These are phyloP conservation scores for Candida fluviatilis DNA, from an alignment of 805 yeast genomes.

Conservation along the genomic window DNA sequence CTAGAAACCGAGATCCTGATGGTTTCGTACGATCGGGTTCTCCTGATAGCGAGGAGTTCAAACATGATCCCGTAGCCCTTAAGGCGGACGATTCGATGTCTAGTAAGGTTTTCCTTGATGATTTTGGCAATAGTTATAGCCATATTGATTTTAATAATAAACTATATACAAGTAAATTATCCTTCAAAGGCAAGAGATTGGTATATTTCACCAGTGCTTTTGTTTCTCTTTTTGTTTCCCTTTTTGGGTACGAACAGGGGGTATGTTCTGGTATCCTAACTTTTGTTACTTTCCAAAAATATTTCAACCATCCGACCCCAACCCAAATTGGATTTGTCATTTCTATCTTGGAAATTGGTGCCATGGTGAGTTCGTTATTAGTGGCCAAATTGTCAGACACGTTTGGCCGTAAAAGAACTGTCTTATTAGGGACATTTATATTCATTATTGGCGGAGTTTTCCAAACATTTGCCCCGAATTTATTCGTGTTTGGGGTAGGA, in stretches of 20 bases:
- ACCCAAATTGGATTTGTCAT: slow-evolving; percentile 81
- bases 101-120: slow-evolving; percentile 14
- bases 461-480: slow-evolving; percentile 58
- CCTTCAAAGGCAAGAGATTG: slow-evolving; percentile 35
- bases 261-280: slow-evolving; percentile 86
- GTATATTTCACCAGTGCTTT: slow-evolving; percentile 44
- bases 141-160: slow-evolving; percentile 35
- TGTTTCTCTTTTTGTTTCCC: slow-evolving; percentile 40
- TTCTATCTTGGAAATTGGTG: slow-evolving; percentile 85
- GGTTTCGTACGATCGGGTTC: neutral
- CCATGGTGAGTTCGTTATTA: slow-evolving; percentile 70
- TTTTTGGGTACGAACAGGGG: slow-evolving; percentile 55
- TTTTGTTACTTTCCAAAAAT: slow-evolving; percentile 62
- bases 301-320: slow-evolving; percentile 70
- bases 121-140: slow-evolving; percentile 30
- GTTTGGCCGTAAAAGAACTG: slow-evolving; percentile 75
- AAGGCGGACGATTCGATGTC: neutral
- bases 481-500: slow-evolving; percentile 63
- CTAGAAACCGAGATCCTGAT: too few species aligned
- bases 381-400: slow-evolving; percentile 77
- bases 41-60: neutral
- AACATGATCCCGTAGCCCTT: neutral
- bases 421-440: slow-evolving; percentile 71
- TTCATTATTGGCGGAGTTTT: slow-evolving; percentile 76
- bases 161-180: slow-evolving; percentile 25